phyloP scores from a whole-genome alignment of 139 green algal genomes.

The Nannochloris sp. region DNA sequence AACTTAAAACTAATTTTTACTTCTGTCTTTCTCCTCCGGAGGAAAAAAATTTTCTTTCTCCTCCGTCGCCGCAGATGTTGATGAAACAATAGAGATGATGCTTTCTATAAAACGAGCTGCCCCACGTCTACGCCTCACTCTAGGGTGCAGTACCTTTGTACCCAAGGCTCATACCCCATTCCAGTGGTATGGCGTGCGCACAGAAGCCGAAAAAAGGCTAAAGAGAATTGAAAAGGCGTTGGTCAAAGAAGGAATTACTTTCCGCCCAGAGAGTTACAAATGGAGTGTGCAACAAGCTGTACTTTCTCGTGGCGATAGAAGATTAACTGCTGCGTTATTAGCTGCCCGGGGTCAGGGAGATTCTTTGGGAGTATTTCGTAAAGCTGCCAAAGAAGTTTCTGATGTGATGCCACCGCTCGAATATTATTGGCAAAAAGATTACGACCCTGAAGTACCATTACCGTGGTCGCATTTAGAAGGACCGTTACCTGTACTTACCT shows the following conservation, averaged over 20 bases:
- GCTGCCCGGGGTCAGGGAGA: slow-evolving; percentile 29
- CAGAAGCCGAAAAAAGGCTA: slow-evolving; percentile 20
- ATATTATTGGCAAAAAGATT: slow-evolving; percentile 16
- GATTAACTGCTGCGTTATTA: slow-evolving; percentile 25
- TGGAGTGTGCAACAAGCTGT: slow-evolving; percentile 38
- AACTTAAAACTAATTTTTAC: not conserved
- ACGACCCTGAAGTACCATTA: slow-evolving; percentile 11
- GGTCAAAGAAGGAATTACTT: slow-evolving; percentile 26
- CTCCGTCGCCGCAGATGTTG: slow-evolving; percentile 25
- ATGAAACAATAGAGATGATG: slow-evolving; percentile 44
- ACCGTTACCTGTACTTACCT: slow-evolving; percentile 21
- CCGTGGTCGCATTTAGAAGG: slow-evolving; percentile 35
- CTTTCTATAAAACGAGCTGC: slow-evolving; percentile 13
- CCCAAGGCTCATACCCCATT: slow-evolving; percentile 49
- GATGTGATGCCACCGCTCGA: slow-evolving; percentile 38
- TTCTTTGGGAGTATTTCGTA: slow-evolving; percentile 28
- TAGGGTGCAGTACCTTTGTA: slow-evolving; percentile 48
- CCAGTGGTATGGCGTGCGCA: slow-evolving; percentile 38
- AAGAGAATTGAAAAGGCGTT: slow-evolving; percentile 30
- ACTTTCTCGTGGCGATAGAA: slow-evolving; percentile 37
- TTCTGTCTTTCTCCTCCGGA: not conserved
- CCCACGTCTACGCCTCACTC: slow-evolving; percentile 25
- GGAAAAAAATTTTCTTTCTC: not conserved
- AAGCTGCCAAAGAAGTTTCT: slow-evolving; percentile 35
- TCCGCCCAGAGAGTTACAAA: slow-evolving; percentile 50